Conservation (phyloP, 495 filamentous ascomycete species). For the Aspergillus indologenus region DNA sequence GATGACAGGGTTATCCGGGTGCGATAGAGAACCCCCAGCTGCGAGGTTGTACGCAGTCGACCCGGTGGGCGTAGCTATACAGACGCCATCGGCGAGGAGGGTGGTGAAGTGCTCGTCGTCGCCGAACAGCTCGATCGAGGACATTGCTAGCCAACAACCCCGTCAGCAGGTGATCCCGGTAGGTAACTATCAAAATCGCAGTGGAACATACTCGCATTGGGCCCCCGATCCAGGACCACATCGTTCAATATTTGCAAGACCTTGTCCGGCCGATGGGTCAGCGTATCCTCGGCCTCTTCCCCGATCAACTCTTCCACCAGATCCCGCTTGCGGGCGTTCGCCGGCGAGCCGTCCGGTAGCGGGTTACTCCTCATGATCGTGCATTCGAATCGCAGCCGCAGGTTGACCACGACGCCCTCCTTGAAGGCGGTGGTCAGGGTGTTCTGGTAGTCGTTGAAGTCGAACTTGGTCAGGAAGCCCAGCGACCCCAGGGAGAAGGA, state of each 20-base stretch:
- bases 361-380: constrained; percentile 84
- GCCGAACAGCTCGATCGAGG: constrained; percentile 83
- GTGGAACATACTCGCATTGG: constrained; percentile 70
- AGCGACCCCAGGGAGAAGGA: constrained; percentile 89
- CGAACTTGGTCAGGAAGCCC: constrained; percentile 95
- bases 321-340: constrained; percentile 48
- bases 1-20: constrained; percentile 96
- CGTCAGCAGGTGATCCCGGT: constrained; percentile 23
- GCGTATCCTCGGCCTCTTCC: constrained; percentile 72
- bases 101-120: constrained; percentile 94
- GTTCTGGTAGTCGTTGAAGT: constrained; percentile 69
- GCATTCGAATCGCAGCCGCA: constrained; percentile 87
- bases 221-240: constrained; percentile 84
- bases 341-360: constrained; percentile 24
- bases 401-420: constrained; percentile 83
- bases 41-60: constrained; percentile 97
- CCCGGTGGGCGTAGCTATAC: constrained; percentile 87
- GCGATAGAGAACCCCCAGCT: constrained; percentile 89
- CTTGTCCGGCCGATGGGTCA: constrained; percentile 76
- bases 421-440: constrained; percentile 70
- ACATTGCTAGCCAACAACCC: constrained; percentile 61
- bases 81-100: constrained; percentile 81
- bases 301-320: constrained; percentile 89
- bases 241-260: constrained; percentile 92
- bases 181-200: background rate